Conservation (phyloP, 225 moss, liverwort and hornwort genomes). For the Neckera pumila region DNA sequence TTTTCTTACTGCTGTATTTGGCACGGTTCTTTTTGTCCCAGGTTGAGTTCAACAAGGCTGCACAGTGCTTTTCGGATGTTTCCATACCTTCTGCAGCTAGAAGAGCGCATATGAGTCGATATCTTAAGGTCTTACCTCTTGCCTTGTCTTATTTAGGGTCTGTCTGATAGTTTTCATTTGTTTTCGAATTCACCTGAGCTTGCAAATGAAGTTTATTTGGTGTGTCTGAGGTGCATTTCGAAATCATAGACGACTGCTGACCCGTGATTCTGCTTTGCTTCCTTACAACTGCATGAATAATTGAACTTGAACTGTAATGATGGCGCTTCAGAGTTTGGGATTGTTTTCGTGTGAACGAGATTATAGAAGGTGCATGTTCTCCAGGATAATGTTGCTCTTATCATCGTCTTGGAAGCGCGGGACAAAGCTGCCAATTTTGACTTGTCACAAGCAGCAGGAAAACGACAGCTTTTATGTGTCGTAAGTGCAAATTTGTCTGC, state of each 20-base stretch:
- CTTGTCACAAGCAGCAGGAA: conserved; percentile 14
- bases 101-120: conserved; percentile 54
- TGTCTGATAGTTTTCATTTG: not conserved
- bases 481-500: conserved; percentile 20
- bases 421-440: conserved; percentile 34
- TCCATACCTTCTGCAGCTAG: conserved; percentile 43
- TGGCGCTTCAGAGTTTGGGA: not conserved
- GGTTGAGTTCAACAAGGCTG: conserved; percentile 87
- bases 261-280: not conserved
- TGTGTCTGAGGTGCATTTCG: not conserved
- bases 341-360: not conserved
- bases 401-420: conserved; percentile 65
- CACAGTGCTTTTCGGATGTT: conserved; percentile 46
- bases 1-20: not conserved
- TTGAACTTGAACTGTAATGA: not conserved
- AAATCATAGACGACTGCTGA: not conserved
- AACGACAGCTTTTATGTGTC: conserved; percentile 68
- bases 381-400: conserved; percentile 75
- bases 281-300: not conserved
- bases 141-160: not conserved
- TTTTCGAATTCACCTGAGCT: not conserved
- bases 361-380: not conserved
- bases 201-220: not conserved
- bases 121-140: conserved; percentile 44
- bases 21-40: not conserved